Conservation (phyloP, 345 rosid species). For the Kandelia obovata region DNA sequence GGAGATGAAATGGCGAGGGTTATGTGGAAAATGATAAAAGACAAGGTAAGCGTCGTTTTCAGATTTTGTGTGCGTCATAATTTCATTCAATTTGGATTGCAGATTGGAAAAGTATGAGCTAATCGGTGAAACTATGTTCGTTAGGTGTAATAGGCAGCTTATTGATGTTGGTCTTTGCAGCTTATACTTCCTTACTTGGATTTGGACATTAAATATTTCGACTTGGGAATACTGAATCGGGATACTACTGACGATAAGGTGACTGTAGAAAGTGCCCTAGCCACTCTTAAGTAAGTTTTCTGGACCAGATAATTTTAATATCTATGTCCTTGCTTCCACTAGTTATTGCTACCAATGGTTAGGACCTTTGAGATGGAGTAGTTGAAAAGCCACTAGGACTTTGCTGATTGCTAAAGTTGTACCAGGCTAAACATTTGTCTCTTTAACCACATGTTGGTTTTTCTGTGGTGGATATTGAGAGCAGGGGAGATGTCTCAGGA, state of each 20-base stretch:
- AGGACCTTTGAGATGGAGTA: too few species aligned
- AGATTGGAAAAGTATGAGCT: too few species aligned
- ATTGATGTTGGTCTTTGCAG: conserved; percentile 34
- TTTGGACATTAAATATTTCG: conserved; percentile 85
- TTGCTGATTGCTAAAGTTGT: too few species aligned
- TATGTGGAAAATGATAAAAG: conserved; percentile 83
- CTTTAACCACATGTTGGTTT: too few species aligned
- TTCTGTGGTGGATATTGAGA: background rate
- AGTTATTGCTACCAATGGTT: too few species aligned
- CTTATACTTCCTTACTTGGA: conserved; percentile 78
- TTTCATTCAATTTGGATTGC: too few species aligned
- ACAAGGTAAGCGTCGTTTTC: conserved; percentile 50
- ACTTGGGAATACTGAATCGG: conserved; percentile 84
- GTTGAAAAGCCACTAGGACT: too few species aligned
- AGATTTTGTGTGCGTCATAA: background rate
- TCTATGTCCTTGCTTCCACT: background rate
- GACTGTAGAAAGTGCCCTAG: conserved; percentile 80
- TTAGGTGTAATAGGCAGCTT: conserved; percentile 9
- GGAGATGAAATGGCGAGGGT: conserved; percentile 98
- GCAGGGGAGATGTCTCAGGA: background rate
- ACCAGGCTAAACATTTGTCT: background rate
- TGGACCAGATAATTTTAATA: background rate
- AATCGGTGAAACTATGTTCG: background rate
- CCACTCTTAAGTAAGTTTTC: conserved; percentile 69
- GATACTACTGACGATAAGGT: conserved; percentile 86